Evolutionary conservation across 2,329 filamentous ascomycete genomes (phyloP), one percentile per base, ranked within the genome.

Genomic region (Aspergillus thermomutatus): DNA sequence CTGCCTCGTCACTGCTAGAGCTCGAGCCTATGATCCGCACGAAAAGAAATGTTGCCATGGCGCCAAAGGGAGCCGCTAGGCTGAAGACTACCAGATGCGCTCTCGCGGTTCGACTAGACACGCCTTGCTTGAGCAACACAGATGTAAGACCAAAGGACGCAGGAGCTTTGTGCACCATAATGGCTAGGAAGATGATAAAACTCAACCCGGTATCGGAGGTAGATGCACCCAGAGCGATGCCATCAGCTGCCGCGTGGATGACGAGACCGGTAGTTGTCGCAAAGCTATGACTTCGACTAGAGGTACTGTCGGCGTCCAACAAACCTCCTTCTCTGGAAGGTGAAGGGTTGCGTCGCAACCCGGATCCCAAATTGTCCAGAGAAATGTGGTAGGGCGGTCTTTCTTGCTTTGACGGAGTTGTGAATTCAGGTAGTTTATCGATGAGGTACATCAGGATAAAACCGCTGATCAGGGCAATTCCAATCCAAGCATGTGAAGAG

Each of bases 381-480:
- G 91, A 95, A 66, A 97, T 94, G 69, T 96, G 91, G 62, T 92
- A 87, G 17, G 88, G 90, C 52, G 86, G 81, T 14, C 88, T 86
- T 40, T 83, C 81, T 21, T 83, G 78, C 66, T 87, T 86, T 40
- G 90, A 77, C 43, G 82, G 81, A 21, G 90, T 82, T 5, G 87
- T 85, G 70, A 92, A 89, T 43, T 86, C 85, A 7, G 92, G 91
- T 8, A 96, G 76, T 52, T 90, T 87, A 75, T 99, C 93, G 68
- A 99, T 89, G 23, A 99, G 83, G 70, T 96, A 97, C 94, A 99
- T 99, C 62, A 97, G 83, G 56, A 96, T 86, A 74, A 97, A 99
- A 11, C 94, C 94, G 17, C 90, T 79, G 54, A 96, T 86, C 52
- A 99, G 80, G 1, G 92, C 91, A 53, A 97, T 81, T 4, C 94